A percentile compares a stretch with the other conserved stretches of the same genome.
Conservation (phyloP, 495 filamentous ascomycete species). For the Pyronema domesticum region DNA sequence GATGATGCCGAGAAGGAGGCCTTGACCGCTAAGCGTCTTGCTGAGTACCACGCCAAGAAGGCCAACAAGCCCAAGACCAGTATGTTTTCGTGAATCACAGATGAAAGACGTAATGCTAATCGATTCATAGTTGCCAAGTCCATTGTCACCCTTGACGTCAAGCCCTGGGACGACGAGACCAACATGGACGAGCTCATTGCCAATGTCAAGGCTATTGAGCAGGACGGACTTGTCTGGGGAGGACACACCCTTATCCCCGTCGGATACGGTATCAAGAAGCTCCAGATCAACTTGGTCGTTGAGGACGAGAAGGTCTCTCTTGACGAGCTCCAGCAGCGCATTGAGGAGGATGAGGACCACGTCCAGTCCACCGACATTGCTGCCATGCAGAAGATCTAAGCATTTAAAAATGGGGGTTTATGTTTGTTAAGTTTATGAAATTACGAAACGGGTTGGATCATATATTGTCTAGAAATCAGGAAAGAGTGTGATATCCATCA, state of each 20-base stretch:
- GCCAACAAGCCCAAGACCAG: constrained; percentile 19
- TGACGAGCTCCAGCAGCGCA: constrained; percentile 70
- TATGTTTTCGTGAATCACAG: neutral
- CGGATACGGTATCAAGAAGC: constrained; percentile 97
- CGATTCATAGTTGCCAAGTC: constrained; percentile 59
- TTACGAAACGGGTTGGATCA: neutral
- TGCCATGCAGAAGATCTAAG: constrained; percentile 87
- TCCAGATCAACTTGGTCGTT: constrained; percentile 93
- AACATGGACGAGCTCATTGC: constrained; percentile 53
- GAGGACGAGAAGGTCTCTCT: constrained; percentile 92
- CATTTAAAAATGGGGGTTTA: neutral
- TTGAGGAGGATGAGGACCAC: constrained; percentile 82
- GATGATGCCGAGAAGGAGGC: constrained; percentile 72
- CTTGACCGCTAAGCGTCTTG: constrained; percentile 72
- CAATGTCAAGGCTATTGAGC: constrained; percentile 68
- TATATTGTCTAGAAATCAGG: no score
- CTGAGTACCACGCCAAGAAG: constrained; percentile 95
- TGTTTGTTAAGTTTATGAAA: neutral
- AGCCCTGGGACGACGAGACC: constrained; percentile 72
- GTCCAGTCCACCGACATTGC: constrained; percentile 83
- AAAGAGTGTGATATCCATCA: no score
- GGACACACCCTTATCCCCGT: constrained; percentile 74
- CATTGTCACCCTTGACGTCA: constrained; percentile 84
- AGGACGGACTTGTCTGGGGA: constrained; percentile 91
- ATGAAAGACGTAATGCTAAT: neutral